These are phyloP conservation scores for Lophium mytilinum DNA, from an alignment of 495 filamentous ascomycete species.

Conservation along the genomic window DNA sequence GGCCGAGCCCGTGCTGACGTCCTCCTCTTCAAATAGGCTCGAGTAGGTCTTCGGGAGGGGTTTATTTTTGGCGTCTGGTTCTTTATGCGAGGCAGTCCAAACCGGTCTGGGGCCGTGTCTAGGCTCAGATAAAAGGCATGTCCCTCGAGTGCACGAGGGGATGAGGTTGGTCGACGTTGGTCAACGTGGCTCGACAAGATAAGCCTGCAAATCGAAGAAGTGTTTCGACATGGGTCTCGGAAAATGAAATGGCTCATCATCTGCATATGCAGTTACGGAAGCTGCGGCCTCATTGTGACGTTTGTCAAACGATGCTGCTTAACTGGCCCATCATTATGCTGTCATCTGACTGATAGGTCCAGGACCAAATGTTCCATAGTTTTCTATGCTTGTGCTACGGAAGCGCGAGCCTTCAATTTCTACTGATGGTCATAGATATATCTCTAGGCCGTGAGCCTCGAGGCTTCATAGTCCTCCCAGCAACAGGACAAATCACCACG, in stretches of 20 bases:
- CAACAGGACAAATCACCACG: too few species aligned
- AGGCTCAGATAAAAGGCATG: background rate
- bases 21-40: background rate
- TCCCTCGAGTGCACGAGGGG: background rate
- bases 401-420: too few species aligned
- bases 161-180: background rate
- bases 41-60: background rate
- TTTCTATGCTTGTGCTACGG: background rate
- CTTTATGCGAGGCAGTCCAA: background rate
- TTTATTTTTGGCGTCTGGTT: background rate
- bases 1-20: background rate
- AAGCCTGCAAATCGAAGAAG: background rate
- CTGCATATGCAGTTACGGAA: background rate
- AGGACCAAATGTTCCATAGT: background rate
- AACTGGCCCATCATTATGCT: background rate
- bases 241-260: background rate
- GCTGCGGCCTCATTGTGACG: background rate
- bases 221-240: background rate
- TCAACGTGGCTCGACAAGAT: background rate
- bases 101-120: background rate
- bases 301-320: constrained; percentile 2
- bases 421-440: too few species aligned
- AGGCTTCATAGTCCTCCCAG: too few species aligned
- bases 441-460: too few species aligned
- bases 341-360: background rate